phyloP scores from a whole-genome alignment of 768 basidiomycete genomes.

The Trametes elegans region DNA sequence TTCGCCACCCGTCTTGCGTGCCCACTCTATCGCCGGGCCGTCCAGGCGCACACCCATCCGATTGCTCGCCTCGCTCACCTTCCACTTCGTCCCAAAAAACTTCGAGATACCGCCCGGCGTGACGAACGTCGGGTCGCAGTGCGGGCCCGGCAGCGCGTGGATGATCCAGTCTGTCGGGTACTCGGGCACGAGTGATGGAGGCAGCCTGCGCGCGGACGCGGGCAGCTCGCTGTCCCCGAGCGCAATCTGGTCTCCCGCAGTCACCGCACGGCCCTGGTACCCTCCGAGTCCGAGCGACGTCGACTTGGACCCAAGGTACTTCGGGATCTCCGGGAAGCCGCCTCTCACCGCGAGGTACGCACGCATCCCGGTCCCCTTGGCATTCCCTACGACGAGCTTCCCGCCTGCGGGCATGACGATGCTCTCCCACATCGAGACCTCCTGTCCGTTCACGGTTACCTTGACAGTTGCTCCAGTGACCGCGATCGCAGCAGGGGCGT shows the following conservation, averaged over 20 bases:
- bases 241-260: constrained; percentile 48
- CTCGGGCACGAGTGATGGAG: constrained; percentile 34
- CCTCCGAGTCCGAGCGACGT: constrained; percentile 63
- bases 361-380: constrained; percentile 43
- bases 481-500: constrained; percentile 46
- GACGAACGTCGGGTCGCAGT: constrained; percentile 57
- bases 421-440: constrained; percentile 47
- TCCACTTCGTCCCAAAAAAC: constrained; percentile 56
- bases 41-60: constrained; percentile 64
- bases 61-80: constrained; percentile 55
- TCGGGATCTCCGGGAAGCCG: constrained; percentile 56
- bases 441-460: constrained; percentile 41
- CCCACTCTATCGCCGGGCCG: constrained; percentile 50
- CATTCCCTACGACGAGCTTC: constrained; percentile 40
- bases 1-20: constrained; percentile 55
- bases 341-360: constrained; percentile 56
- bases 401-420: constrained; percentile 44
- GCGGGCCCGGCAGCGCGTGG: constrained; percentile 58
- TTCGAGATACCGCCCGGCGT: constrained; percentile 42
- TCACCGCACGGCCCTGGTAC: constrained; percentile 57
- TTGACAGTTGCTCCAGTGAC: constrained; percentile 51
- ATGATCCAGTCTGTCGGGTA: constrained; percentile 53
- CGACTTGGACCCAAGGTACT: constrained; percentile 62
- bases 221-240: constrained; percentile 35
- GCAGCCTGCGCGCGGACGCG: constrained; percentile 23